Conservation (phyloP, 257 asterid species). For the Fraxinus anomala region DNA sequence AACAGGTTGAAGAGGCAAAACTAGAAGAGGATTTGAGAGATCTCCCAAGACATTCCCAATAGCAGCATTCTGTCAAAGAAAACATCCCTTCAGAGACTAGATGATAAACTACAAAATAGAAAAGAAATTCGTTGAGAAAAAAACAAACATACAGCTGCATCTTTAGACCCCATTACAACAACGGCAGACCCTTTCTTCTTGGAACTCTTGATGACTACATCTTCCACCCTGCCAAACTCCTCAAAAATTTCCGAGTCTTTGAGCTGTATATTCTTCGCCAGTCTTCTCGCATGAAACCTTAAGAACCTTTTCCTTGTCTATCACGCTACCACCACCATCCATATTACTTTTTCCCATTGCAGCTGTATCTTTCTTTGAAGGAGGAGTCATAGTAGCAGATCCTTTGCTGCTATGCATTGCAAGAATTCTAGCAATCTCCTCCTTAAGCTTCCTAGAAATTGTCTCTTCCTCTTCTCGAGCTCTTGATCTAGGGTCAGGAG, state of each 20-base stretch:
- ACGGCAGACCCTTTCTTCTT: slow-evolving; percentile 89
- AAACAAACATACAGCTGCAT: slow-evolving; percentile 55
- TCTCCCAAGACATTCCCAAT: slow-evolving; percentile 66
- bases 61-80: slow-evolving; percentile 50
- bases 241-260: slow-evolving; percentile 63
- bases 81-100: slow-evolving; percentile 23
- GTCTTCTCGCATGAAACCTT: slow-evolving; percentile 89
- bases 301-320: slow-evolving; percentile 73
- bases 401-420: slow-evolving; percentile 48
- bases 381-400: slow-evolving; percentile 33
- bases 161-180: slow-evolving; percentile 80
- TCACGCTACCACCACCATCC: slow-evolving; percentile 38
- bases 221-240: slow-evolving; percentile 78
- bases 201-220: slow-evolving; percentile 70
- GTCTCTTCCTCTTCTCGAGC: slow-evolving; percentile 67
- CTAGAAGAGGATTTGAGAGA: slow-evolving; percentile 79
- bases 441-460: slow-evolving; percentile 54
- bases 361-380: slow-evolving; percentile 37
- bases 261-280: slow-evolving; percentile 70
- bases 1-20: slow-evolving; percentile 63
- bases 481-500: slow-evolving; percentile 41
- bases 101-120: background rate
- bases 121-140: background rate
- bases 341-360: slow-evolving; percentile 25
- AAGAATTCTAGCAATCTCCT: slow-evolving; percentile 65